Percentiles rank a stretch among this genome's conserved stretches.
These are phyloP conservation scores for Kernera saxatilis DNA, from an alignment of 345 rosid genomes.

Conservation along the genomic window DNA sequence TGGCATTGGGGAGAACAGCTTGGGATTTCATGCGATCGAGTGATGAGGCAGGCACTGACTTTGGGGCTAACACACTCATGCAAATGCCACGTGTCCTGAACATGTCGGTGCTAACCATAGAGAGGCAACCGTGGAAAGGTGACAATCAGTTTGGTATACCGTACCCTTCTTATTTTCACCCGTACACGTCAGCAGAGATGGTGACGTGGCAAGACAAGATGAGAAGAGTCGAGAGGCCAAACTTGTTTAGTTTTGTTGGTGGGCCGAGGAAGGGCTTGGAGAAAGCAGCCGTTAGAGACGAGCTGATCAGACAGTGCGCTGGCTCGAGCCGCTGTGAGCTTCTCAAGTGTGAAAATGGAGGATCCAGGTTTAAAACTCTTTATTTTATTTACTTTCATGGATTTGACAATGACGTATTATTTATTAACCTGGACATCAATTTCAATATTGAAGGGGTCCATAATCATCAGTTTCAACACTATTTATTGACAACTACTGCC, in stretches of 20 bases:
- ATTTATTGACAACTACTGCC: slow-evolving; percentile 11
- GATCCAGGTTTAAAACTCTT: slow-evolving; percentile 22
- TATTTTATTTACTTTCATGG: background rate
- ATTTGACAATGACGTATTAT: background rate
- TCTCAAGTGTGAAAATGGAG: slow-evolving; percentile 37
- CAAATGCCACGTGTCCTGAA: slow-evolving; percentile 45
- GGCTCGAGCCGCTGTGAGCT: slow-evolving; percentile 34
- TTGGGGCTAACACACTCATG: slow-evolving; percentile 49
- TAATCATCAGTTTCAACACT: background rate
- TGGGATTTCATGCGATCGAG: slow-evolving; percentile 46
- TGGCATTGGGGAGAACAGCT: slow-evolving; percentile 45
- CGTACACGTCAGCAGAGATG: slow-evolving; percentile 34
- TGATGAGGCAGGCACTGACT: slow-evolving; percentile 25
- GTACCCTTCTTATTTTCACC: slow-evolving; percentile 69
- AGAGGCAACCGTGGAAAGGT: slow-evolving; percentile 40
- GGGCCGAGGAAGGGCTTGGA: slow-evolving; percentile 35
- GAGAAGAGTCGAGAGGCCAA: slow-evolving; percentile 18
- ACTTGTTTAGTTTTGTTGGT: slow-evolving; percentile 53
- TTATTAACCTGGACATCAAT: background rate
- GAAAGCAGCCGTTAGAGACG: slow-evolving; percentile 39
- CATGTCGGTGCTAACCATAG: slow-evolving; percentile 50
- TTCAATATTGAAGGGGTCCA: slow-evolving; percentile 5
- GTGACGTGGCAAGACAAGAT: slow-evolving; percentile 43
- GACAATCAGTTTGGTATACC: slow-evolving; percentile 50
- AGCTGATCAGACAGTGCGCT: slow-evolving; percentile 44